phyloP scores from a whole-genome alignment of 768 basidiomycete species.

The Chalciporus piperatus region DNA sequence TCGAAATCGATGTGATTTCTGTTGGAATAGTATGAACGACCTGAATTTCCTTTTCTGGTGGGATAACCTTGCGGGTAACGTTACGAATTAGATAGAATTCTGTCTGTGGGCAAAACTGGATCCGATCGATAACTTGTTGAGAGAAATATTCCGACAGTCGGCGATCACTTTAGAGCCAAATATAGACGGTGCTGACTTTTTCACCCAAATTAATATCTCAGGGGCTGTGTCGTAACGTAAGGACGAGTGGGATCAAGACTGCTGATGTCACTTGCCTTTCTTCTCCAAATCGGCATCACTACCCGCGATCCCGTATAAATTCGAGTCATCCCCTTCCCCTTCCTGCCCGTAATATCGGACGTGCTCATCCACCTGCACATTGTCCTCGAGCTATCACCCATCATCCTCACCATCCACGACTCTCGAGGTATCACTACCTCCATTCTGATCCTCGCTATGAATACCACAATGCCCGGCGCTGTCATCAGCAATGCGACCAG shows the following conservation, averaged over 20 bases:
- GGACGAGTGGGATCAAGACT: constrained; percentile 14
- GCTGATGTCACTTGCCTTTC: constrained; percentile 36
- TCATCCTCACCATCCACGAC: neutral
- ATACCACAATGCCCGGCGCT: constrained; percentile 22
- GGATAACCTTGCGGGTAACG: neutral
- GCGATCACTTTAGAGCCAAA: constrained; percentile 11
- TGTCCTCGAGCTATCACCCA: neutral
- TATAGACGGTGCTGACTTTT: constrained; percentile 7
- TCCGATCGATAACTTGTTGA: constrained; percentile 18
- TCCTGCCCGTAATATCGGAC: constrained; percentile 4
- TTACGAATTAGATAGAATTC: neutral
- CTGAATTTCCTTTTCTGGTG: no score
- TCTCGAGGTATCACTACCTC: no score
- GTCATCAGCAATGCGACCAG: constrained; percentile 63
- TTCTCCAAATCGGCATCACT: constrained; percentile 27
- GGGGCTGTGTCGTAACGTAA: constrained; percentile 29
- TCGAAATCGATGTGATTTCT: no score
- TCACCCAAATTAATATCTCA: constrained; percentile 21
- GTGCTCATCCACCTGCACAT: constrained; percentile 1
- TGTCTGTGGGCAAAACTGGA: constrained; percentile 1
- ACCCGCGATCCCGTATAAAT: constrained; percentile 29
- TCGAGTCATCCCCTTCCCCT: constrained; percentile 8
- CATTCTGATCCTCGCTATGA: constrained; percentile 9
- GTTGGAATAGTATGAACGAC: no score
- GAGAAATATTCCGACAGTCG: neutral